phyloP scores from a whole-genome alignment of 352 stramenopile species.

The Globisporangium echinulatum region DNA sequence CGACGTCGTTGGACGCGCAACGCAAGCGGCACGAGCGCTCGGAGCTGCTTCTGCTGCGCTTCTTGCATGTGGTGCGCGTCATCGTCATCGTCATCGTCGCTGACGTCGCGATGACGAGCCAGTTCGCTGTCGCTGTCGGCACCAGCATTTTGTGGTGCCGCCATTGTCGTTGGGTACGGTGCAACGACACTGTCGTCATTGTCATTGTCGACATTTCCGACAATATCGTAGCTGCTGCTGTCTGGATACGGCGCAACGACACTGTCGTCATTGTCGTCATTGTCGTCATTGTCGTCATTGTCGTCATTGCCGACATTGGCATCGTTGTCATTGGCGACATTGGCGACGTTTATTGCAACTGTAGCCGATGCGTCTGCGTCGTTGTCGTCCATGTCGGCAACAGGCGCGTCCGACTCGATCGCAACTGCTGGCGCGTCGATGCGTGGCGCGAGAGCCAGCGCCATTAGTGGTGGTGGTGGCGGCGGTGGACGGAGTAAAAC shows the following conservation, averaged over 20 bases:
- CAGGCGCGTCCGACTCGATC: too few relatives aligned
- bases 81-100: background rate
- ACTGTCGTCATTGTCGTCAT: slow-evolving; percentile 8
- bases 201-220: background rate
- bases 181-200: slow-evolving; percentile 21
- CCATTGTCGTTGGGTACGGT: slow-evolving; percentile 21
- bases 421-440: too few relatives aligned
- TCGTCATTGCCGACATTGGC: slow-evolving; percentile 10
- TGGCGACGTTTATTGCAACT: background rate
- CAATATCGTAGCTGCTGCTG: background rate
- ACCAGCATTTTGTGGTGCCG: background rate
- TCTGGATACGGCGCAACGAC: slow-evolving; percentile 31
- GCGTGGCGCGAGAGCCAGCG: background rate
- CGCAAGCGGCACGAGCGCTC: slow-evolving; percentile 51
- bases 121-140: slow-evolving; percentile 5
- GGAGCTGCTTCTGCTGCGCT: slow-evolving; percentile 36
- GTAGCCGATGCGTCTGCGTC: background rate
- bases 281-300: background rate
- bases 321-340: background rate
- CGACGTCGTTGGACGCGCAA: slow-evolving; percentile 46
- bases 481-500: slow-evolving; percentile 34
- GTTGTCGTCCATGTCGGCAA: background rate
- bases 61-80: slow-evolving; percentile 26
- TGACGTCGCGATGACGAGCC: background rate
- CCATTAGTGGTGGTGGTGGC: slow-evolving; percentile 13